phyloP scores from a whole-genome alignment of 352 stramenopile species.

The Phytophthora sansomeana region DNA sequence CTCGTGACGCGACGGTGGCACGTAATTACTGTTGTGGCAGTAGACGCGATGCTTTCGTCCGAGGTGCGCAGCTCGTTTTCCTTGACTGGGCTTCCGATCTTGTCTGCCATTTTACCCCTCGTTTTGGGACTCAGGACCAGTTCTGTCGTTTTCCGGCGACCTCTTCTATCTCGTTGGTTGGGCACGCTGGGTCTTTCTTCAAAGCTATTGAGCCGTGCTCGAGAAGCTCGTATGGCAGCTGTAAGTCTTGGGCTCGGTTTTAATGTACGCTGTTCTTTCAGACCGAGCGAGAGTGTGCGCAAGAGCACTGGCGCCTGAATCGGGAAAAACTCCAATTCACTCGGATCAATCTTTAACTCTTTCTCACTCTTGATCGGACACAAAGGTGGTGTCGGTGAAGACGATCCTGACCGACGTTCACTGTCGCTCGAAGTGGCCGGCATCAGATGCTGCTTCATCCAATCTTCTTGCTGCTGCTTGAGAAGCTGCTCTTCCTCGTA shows the following conservation, averaged over 20 bases:
- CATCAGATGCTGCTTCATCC: slow-evolving; percentile 61
- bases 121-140: slow-evolving; percentile 19
- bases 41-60: slow-evolving; percentile 68
- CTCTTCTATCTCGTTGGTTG: slow-evolving; percentile 10
- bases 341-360: slow-evolving; percentile 21
- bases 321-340: slow-evolving; percentile 35
- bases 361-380: slow-evolving; percentile 26
- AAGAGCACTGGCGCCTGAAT: slow-evolving; percentile 43
- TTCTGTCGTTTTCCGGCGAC: slow-evolving; percentile 22
- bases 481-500: slow-evolving; percentile 70
- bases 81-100: slow-evolving; percentile 16
- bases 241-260: slow-evolving; percentile 57
- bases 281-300: slow-evolving; percentile 54
- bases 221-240: slow-evolving; percentile 56
- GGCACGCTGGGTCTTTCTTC: slow-evolving; percentile 17
- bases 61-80: slow-evolving; percentile 47
- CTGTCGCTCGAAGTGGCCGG: slow-evolving; percentile 10
- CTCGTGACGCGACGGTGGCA: slow-evolving; percentile 64
- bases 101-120: slow-evolving; percentile 6
- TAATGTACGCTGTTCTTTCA: slow-evolving; percentile 29
- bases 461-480: slow-evolving; percentile 79
- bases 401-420: slow-evolving; percentile 20
- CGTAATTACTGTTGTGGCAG: slow-evolving; percentile 58
- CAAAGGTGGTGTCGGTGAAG: slow-evolving; percentile 37
- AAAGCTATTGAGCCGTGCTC: slow-evolving; percentile 43